Evolutionary conservation across 2,329 filamentous ascomycete genomes (phyloP).

Genomic region (Daldinia sp.): DNA sequence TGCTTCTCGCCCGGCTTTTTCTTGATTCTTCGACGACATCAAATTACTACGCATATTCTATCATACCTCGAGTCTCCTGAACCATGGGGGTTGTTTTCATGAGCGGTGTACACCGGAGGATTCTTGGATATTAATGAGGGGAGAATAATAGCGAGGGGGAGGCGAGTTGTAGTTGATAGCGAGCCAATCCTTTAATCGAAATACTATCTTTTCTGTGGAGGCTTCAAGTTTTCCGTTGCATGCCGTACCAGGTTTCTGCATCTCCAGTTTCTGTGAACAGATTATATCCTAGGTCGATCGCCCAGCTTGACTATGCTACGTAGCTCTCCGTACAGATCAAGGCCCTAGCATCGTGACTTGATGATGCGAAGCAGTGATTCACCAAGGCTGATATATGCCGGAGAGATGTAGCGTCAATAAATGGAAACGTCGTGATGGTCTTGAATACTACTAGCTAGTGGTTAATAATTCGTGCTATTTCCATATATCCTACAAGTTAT

Average conservation of each 20-base stretch:
- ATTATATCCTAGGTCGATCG: neutral
- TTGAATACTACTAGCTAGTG: too few relatives aligned
- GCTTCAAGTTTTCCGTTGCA: neutral
- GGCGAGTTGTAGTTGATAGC: constrained; percentile 24
- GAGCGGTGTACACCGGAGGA: constrained; percentile 19
- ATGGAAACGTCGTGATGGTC: too few relatives aligned
- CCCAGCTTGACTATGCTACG: neutral
- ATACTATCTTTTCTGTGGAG: constrained; percentile 12
- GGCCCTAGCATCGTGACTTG: too few relatives aligned
- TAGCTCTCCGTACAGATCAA: neutral
- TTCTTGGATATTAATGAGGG: constrained; percentile 5
- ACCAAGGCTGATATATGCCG: too few relatives aligned
- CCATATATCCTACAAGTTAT: too few relatives aligned
- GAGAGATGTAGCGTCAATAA: too few relatives aligned
- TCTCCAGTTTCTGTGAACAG: neutral
- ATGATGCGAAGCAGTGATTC: too few relatives aligned
- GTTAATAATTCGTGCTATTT: too few relatives aligned
- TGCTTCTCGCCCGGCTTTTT: constrained; percentile 23
- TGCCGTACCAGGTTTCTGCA: neutral
- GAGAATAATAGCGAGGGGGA: constrained; percentile 1
- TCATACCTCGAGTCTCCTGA: constrained; percentile 23
- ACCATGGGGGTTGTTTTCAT: constrained; percentile 1
- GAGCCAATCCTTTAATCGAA: constrained; percentile 28
- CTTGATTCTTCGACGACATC: constrained; percentile 16
- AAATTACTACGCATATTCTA: constrained; percentile 8